phyloP scores from a whole-genome alignment of 208 protist species.

The Herpetomonas tarakana region DNA sequence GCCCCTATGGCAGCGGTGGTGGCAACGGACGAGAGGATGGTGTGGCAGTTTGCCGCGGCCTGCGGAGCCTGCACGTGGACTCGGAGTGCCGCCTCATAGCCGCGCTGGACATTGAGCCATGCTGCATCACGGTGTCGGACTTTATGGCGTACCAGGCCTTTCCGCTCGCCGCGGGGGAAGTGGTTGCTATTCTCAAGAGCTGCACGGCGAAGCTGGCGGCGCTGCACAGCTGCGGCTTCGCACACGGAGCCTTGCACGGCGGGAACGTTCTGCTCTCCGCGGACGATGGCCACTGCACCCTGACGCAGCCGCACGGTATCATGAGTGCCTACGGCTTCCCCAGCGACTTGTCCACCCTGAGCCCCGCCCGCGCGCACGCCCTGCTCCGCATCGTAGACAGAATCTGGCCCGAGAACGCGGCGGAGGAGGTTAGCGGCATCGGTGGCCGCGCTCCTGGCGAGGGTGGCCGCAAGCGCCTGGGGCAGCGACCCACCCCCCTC shows the following conservation, averaged over 20 bases:
- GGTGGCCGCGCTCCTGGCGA: neutral
- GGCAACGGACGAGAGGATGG: too few relatives aligned
- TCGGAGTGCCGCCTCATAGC: slow-evolving; percentile 53
- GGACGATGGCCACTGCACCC: slow-evolving; percentile 51
- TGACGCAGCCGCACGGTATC: slow-evolving; percentile 58
- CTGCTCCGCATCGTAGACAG: slow-evolving; percentile 20
- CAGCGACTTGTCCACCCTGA: slow-evolving; percentile 40
- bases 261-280: slow-evolving; percentile 74
- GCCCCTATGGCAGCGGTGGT: neutral
- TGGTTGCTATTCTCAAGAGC: slow-evolving; percentile 48
- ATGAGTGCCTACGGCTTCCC: slow-evolving; percentile 41
- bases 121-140: slow-evolving; percentile 50
- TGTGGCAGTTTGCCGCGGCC: slow-evolving; percentile 40
- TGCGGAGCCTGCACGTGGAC: slow-evolving; percentile 53
- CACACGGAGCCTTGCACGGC: slow-evolving; percentile 73
- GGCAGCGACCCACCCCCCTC: neutral
- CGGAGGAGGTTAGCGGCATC: neutral
- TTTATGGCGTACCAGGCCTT: slow-evolving; percentile 40
- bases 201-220: slow-evolving; percentile 31
- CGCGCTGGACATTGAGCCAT: slow-evolving; percentile 56
- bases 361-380: slow-evolving; percentile 21
- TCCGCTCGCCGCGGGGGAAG: slow-evolving; percentile 30
- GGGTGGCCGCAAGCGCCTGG: neutral
- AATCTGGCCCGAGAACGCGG: slow-evolving; percentile 5
- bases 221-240: slow-evolving; percentile 58